These are phyloP conservation scores for Penicillium polonicum DNA, from an alignment of 2,329 filamentous ascomycete genomes.

Conservation along the genomic window DNA sequence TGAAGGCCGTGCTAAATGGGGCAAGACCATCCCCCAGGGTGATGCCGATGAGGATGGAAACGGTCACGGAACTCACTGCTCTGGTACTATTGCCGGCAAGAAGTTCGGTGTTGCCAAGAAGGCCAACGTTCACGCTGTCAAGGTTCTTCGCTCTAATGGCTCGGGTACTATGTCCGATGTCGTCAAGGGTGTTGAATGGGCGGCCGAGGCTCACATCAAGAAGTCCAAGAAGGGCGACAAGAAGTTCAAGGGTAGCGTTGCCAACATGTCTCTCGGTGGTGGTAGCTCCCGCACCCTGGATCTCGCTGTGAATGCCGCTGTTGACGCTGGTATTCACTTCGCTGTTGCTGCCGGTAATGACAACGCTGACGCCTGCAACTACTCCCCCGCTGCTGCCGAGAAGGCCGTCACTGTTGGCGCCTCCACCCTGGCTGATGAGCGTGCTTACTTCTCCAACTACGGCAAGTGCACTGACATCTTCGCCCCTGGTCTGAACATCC, in stretches of 20 bases:
- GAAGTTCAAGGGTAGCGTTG: slow-evolving; percentile 97
- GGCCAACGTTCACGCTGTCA: slow-evolving; percentile 93
- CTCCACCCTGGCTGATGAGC: slow-evolving; percentile 87
- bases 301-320: slow-evolving; percentile 88
- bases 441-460: slow-evolving; percentile 99
- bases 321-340: slow-evolving; percentile 90
- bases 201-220: slow-evolving; percentile 74
- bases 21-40: slow-evolving; percentile 85
- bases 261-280: slow-evolving; percentile 99
- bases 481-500: slow-evolving; percentile 92
- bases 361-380: slow-evolving; percentile 98
- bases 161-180: slow-evolving; percentile 99
- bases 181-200: slow-evolving; percentile 96
- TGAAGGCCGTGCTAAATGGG: slow-evolving; percentile 92
- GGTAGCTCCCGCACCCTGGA: slow-evolving; percentile 94
- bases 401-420: slow-evolving; percentile 96
- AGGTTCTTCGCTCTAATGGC: slow-evolving; percentile 95
- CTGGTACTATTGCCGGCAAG: slow-evolving; percentile 94
- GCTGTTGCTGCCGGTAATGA: slow-evolving; percentile 98
- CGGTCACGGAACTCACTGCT: slow-evolving; percentile 98
- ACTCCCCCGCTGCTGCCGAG: slow-evolving; percentile 89
- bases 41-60: slow-evolving; percentile 93
- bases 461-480: slow-evolving; percentile 99
- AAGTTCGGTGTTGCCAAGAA: slow-evolving; percentile 99
- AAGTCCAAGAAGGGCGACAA: slow-evolving; percentile 79